phyloP scores from a whole-genome alignment of 352 stramenopile genomes.

The Phytophthora parvispora region DNA sequence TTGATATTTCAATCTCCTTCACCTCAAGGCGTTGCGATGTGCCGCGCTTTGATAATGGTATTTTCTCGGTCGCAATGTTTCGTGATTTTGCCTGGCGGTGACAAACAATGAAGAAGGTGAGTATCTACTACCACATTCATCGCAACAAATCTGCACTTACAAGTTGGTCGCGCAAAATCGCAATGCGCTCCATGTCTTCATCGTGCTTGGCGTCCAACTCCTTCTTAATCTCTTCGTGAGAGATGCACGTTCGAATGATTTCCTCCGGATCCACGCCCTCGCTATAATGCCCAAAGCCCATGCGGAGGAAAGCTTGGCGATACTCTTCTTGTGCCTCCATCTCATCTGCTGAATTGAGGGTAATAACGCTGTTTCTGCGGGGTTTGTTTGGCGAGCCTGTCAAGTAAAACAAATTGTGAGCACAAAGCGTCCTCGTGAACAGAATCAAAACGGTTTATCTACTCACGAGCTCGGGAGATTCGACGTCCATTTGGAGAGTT shows the following conservation, averaged over 20 bases:
- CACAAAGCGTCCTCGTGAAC: too few relatives aligned
- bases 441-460: neutral
- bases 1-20: slow-evolving; percentile 78
- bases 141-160: slow-evolving; percentile 46
- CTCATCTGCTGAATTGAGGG: slow-evolving; percentile 11
- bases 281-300: slow-evolving; percentile 68
- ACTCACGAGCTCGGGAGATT: slow-evolving; percentile 20
- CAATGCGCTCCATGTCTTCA: slow-evolving; percentile 65
- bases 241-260: slow-evolving; percentile 73
- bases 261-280: slow-evolving; percentile 74
- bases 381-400: slow-evolving; percentile 21
- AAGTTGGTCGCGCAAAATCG: slow-evolving; percentile 64
- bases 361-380: slow-evolving; percentile 11
- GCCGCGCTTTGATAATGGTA: slow-evolving; percentile 68
- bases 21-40: slow-evolving; percentile 76
- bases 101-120: neutral
- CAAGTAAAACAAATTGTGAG: neutral
- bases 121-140: neutral
- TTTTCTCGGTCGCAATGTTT: slow-evolving; percentile 55
- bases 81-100: slow-evolving; percentile 50
- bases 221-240: slow-evolving; percentile 73
- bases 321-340: slow-evolving; percentile 47
- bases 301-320: slow-evolving; percentile 72
- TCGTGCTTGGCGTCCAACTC: slow-evolving; percentile 77
- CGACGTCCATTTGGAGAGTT: slow-evolving; percentile 5